Conservation (phyloP, 352 stramenopile genomes). For the Hyaloperonospora brassicae region DNA sequence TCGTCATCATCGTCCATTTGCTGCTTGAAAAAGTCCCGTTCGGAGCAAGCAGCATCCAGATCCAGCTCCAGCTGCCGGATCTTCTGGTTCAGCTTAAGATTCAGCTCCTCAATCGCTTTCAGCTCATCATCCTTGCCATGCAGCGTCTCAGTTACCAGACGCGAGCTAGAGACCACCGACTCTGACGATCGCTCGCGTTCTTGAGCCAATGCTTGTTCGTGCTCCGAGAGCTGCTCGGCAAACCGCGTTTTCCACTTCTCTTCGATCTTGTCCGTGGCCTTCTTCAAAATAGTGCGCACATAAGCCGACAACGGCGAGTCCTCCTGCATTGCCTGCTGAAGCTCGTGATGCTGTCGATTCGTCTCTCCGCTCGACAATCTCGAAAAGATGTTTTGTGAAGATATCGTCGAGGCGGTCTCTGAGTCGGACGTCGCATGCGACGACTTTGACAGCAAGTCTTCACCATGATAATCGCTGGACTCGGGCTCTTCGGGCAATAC, state of each 20-base stretch:
- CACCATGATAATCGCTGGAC: constrained; percentile 20
- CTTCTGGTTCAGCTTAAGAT: constrained; percentile 41
- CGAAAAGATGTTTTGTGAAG: constrained; percentile 30
- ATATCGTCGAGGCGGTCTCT: constrained; percentile 27
- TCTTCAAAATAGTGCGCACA: constrained; percentile 63
- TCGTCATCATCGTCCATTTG: constrained; percentile 72
- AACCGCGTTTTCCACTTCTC: constrained; percentile 77
- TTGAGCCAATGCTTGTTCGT: constrained; percentile 54
- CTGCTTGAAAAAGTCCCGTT: constrained; percentile 65
- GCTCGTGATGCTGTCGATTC: constrained; percentile 31
- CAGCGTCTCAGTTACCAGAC: constrained; percentile 60
- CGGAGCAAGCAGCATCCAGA: constrained; percentile 46
- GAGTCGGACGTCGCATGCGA: constrained; percentile 23
- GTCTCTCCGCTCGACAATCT: constrained; percentile 24
- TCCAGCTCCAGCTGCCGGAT: constrained; percentile 74
- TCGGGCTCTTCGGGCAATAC: constrained; percentile 17
- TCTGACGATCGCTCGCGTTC: constrained; percentile 58
- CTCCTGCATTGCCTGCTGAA: constrained; percentile 34
- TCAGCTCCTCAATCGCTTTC: constrained; percentile 65
- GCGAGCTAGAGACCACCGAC: constrained; percentile 57
- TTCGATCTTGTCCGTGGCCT: constrained; percentile 74
- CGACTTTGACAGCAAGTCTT: constrained; percentile 16
- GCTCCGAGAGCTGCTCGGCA: constrained; percentile 53
- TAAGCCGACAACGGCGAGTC: constrained; percentile 70
- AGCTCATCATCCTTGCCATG: constrained; percentile 71